A percentile compares a stretch with the other conserved stretches of the same genome.
Evolutionary conservation across 129 eudicot species (phyloP).

Genomic region (Tagetes patula): DNA sequence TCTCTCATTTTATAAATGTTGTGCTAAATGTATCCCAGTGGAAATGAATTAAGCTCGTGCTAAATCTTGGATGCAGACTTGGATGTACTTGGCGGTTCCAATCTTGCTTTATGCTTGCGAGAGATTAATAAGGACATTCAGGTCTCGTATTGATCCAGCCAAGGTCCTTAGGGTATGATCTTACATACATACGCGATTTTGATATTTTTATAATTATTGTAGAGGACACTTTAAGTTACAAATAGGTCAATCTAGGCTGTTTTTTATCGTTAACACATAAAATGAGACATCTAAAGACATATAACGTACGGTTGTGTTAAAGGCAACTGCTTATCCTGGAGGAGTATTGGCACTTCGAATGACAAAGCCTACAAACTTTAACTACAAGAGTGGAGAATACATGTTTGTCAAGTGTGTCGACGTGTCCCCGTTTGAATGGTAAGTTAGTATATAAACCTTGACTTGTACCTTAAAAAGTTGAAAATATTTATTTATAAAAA

Average conservation of each 20-base stretch:
- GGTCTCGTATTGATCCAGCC: slow-evolving; percentile 72
- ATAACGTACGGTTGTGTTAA: not conserved
- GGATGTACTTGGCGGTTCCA: slow-evolving; percentile 90
- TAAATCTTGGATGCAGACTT: slow-evolving; percentile 48
- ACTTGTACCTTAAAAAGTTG: too few species aligned
- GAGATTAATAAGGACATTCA: slow-evolving; percentile 61
- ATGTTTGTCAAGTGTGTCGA: slow-evolving; percentile 84
- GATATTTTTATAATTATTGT: too few species aligned
- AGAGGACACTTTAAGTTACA: not conserved
- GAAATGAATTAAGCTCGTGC: not conserved
- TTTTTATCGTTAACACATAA: not conserved
- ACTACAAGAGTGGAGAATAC: slow-evolving; percentile 86
- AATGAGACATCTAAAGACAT: not conserved
- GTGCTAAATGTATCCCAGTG: not conserved
- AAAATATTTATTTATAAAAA: not conserved
- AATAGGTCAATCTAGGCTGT: not conserved
- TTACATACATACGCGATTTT: not conserved
- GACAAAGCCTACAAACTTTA: slow-evolving; percentile 79
- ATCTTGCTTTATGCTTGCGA: slow-evolving; percentile 62
- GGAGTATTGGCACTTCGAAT: slow-evolving; percentile 77
- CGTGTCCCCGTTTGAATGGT: slow-evolving; percentile 95
- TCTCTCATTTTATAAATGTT: not conserved
- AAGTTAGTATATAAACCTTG: not conserved
- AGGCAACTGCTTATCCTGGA: slow-evolving; percentile 89
- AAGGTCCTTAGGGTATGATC: slow-evolving; percentile 64